A percentile compares a stretch with the other conserved stretches of the same genome.
These are phyloP conservation scores for Phaseolus lunatus DNA, from an alignment of 306 rosid species.

Conservation along the genomic window DNA sequence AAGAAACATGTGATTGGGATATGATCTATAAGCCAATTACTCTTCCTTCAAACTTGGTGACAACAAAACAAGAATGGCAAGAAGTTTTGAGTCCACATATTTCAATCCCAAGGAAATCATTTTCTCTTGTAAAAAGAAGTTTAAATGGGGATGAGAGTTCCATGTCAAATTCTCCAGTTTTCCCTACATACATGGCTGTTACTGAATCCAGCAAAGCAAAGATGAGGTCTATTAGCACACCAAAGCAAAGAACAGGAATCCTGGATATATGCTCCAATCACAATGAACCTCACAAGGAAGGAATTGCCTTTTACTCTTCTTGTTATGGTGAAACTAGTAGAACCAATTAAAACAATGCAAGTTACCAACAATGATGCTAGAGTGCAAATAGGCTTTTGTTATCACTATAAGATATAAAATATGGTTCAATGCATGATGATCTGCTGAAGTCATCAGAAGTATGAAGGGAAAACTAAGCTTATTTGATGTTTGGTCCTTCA, in stretches of 20 bases:
- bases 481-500: conserved; percentile 21
- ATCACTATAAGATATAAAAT: conserved; percentile 18
- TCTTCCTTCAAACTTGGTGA: conserved; percentile 39
- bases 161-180: conserved; percentile 61
- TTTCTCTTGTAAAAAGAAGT: conserved; percentile 50
- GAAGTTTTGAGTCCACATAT: conserved; percentile 47
- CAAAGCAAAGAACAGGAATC: conserved; percentile 63
- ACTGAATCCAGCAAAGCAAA: conserved; percentile 72
- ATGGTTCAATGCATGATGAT: neutral
- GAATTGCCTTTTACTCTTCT: conserved; percentile 50
- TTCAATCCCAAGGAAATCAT: conserved; percentile 66
- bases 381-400: conserved; percentile 13
- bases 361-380: conserved; percentile 29
- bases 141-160: conserved; percentile 50
- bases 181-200: conserved; percentile 63
- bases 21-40: conserved; percentile 25
- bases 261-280: conserved; percentile 49
- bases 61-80: conserved; percentile 40
- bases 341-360: conserved; percentile 34
- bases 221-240: conserved; percentile 73
- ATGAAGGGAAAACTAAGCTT: neutral
- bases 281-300: conserved; percentile 38
- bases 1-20: conserved; percentile 49
- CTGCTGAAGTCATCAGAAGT: conserved; percentile 22
- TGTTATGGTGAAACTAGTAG: conserved; percentile 49